Conservation (phyloP, 495 filamentous ascomycete species). For the Recurvomyces mirabilis region DNA sequence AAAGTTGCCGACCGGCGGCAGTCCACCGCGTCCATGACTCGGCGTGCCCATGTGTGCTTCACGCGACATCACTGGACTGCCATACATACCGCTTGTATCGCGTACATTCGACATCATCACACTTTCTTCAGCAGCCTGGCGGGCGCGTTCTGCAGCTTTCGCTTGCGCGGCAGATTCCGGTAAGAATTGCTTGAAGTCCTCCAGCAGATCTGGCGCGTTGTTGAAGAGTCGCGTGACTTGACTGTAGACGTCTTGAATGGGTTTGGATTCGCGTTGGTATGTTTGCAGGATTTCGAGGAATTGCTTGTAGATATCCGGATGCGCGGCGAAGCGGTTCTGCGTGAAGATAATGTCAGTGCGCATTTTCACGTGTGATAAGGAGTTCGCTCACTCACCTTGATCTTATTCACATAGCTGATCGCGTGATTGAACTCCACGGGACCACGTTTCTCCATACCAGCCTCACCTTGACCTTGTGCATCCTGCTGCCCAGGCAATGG, state of each 20-base stretch:
- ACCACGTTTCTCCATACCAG: conserved; percentile 69
- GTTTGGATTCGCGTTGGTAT: conserved; percentile 95
- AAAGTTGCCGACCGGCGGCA: conserved; percentile 89
- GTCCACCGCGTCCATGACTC: conserved; percentile 30
- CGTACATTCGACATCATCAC: conserved; percentile 51
- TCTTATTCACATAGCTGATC: conserved; percentile 99
- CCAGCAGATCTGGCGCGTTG: conserved; percentile 86
- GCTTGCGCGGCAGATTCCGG: conserved; percentile 91
- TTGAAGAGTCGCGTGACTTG: conserved; percentile 94
- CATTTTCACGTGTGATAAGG: neutral
- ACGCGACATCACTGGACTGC: conserved; percentile 25
- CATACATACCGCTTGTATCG: conserved; percentile 35
- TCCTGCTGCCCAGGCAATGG: conserved; percentile 35
- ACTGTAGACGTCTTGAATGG: conserved; percentile 95
- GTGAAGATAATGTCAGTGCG: conserved; percentile 13
- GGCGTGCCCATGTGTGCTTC: conserved; percentile 34
- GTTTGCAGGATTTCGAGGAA: conserved; percentile 98
- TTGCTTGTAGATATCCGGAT: conserved; percentile 98
- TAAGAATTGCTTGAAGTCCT: conserved; percentile 98
- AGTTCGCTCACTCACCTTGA: conserved; percentile 83
- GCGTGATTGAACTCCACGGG: conserved; percentile 99
- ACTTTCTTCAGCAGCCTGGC: conserved; percentile 55
- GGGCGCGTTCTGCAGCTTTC: conserved; percentile 57
- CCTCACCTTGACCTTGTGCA: conserved; percentile 40
- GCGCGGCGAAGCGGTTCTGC: conserved; percentile 86